Conservation (phyloP, 2,329 filamentous ascomycete species). For the Beauveria sp. region DNA sequence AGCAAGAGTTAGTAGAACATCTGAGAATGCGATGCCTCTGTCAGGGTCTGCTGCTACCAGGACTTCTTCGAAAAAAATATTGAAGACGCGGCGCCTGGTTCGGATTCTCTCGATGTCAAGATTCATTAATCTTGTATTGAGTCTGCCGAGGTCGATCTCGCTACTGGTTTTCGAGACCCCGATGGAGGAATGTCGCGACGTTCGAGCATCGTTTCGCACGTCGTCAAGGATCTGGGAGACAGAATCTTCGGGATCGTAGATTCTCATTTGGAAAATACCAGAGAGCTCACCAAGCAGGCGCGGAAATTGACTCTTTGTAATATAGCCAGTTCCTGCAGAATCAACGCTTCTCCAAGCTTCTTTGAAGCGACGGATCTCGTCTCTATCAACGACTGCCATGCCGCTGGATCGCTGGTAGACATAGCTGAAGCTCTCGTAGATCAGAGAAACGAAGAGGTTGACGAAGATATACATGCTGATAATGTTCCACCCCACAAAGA, state of each 20-base stretch:
- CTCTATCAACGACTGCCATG: slow-evolving; percentile 81
- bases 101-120: slow-evolving; percentile 73
- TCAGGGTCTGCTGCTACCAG: slow-evolving; percentile 88
- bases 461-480: slow-evolving; percentile 99
- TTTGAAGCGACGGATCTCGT: slow-evolving; percentile 95
- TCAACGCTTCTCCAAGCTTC: slow-evolving; percentile 97
- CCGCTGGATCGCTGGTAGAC: slow-evolving; percentile 95
- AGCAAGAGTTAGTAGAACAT: slow-evolving; percentile 87
- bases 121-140: slow-evolving; percentile 64
- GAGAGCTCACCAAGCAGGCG: slow-evolving; percentile 84
- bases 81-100: slow-evolving; percentile 69
- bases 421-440: slow-evolving; percentile 98
- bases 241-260: slow-evolving; percentile 87
- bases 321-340: slow-evolving; percentile 83
- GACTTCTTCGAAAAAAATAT: slow-evolving; percentile 90
- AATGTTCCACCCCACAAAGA: slow-evolving; percentile 98
- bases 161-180: slow-evolving; percentile 42
- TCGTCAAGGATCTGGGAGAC: slow-evolving; percentile 83
- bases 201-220: slow-evolving; percentile 53
- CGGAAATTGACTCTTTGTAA: slow-evolving; percentile 83
- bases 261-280: slow-evolving; percentile 93
- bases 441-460: slow-evolving; percentile 94
- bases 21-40: slow-evolving; percentile 83
- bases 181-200: slow-evolving; percentile 47
- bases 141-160: slow-evolving; percentile 63